Base-by-base conservation (phyloP, 2,329 filamentous ascomycete genomes). In the Aulographum hederae region DNA sequence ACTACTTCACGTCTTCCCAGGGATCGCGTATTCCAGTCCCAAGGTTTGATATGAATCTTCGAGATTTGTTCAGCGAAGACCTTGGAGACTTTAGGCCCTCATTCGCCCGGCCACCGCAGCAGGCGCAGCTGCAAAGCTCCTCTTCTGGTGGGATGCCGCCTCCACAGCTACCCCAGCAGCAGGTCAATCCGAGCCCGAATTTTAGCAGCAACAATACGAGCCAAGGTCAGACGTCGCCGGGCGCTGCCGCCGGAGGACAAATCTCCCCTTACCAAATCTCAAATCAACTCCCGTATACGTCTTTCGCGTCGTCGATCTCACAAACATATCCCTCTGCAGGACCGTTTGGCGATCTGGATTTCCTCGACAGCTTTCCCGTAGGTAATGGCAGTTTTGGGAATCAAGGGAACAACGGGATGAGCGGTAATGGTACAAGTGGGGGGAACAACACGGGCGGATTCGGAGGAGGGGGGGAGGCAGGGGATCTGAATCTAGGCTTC, bases 1-100 rank as follows among this genome's bases (percentile, higher is more conserved):
- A 25, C 8, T 25, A 8, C 8, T n/a, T n/a, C 8, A 25, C 21
- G 8, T n/a, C n/a, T n/a, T n/a, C n/a, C n/a, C n/a, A n/a, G n/a
- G n/a, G n/a, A n/a, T 25, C 35, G 11, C 43, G 47, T 36, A 52
- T 62, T 13, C 63, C 60, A 13, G 43, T 60, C 10, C 68, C 68
- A 3, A 58, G 59, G 34, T 73, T 73, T 44, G 69, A 73, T 46
- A 50, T 60, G 56, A 45, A 60, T 33, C 38, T 55, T 34, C 41
- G 47, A 20, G 43, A 54, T 38, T 36, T 52, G 13, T 51, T 56
- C 35, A 47, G 46, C n/a, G 45, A 48, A n/a, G 45, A 54, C 23
- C 46, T 57, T 30, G 58, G 47, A 5, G 50, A 48, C 33, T 47
- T 51, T 45, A 46, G 48, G 32, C 44, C 56, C 33, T n/a, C n/a